These are phyloP conservation scores for Helminthosporium solani DNA, from an alignment of 2,329 filamentous ascomycete genomes.

Conservation along the genomic window DNA sequence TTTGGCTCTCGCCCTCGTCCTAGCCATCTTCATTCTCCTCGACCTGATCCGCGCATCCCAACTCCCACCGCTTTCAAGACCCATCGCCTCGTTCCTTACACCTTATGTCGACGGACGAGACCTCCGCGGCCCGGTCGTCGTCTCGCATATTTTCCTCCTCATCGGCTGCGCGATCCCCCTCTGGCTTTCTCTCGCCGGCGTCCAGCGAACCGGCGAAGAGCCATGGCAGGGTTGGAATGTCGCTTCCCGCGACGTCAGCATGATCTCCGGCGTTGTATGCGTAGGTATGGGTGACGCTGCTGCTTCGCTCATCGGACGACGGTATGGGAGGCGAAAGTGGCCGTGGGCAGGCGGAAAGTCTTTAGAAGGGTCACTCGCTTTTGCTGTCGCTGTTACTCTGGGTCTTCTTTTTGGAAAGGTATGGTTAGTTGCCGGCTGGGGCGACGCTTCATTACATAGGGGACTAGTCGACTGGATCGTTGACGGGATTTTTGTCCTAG, in stretches of 20 bases:
- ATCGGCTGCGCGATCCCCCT: conserved; percentile 94
- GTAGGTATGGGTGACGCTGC: conserved; percentile 95
- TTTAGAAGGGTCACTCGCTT: conserved; percentile 80
- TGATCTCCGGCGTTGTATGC: conserved; percentile 90
- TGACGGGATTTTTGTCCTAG: conserved; percentile 32
- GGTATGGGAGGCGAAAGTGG: conserved; percentile 88
- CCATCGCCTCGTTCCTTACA: conserved; percentile 81
- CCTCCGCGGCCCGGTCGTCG: conserved; percentile 87
- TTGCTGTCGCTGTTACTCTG: conserved; percentile 73
- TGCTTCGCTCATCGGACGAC: conserved; percentile 82
- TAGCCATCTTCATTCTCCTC: conserved; percentile 82
- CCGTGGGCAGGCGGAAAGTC: conserved; percentile 96
- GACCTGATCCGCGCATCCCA: conserved; percentile 89
- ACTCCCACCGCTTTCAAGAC: conserved; percentile 83
- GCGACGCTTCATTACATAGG: conserved; percentile 21
- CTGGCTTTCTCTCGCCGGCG: conserved; percentile 79
- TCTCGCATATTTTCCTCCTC: conserved; percentile 92
- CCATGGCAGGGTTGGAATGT: conserved; percentile 75
- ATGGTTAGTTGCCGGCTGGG: conserved; percentile 79
- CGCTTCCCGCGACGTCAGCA: conserved; percentile 69
- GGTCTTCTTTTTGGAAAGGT: conserved; percentile 69
- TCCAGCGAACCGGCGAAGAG: conserved; percentile 57
- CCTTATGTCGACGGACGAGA: conserved; percentile 95
- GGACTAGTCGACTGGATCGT: conserved; percentile 47
- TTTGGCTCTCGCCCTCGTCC: conserved; percentile 74